Evolutionary conservation across 2,329 filamentous ascomycete genomes (phyloP), one percentile per base, ranked within the genome.

Genomic region (Exophiala viscosa): DNA sequence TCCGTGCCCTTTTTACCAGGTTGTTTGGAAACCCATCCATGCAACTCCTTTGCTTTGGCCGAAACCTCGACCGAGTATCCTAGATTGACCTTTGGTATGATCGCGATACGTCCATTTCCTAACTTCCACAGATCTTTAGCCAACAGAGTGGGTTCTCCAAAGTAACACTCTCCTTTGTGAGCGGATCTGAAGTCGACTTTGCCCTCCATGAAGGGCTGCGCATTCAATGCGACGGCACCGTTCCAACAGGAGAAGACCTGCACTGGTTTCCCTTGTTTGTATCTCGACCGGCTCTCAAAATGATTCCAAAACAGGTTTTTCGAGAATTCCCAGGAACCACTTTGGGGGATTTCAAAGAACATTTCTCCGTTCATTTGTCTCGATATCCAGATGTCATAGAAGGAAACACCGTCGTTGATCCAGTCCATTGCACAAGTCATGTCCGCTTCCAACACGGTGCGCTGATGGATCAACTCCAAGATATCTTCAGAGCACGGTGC

Each of bases 231-330:
- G 0, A 71, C 70, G 0, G 75, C 78, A 2, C 82, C 82, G 54
- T 83, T 83, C 81, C 81, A 84, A 64, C 82, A 84, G 0, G 79
- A 64, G 54, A 80, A 84, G 0, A 83, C 81, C 62, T 84, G 82
- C 51, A 83, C 78, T 0, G 81, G 79, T 11, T 67, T 64, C 23
- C 68, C 64, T 0, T 55, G 55, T 0, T 58, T 42, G 48, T 73
- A 73, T 2, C 73, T 66, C 2, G 53, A 41, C 6, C 59, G 66
- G 2, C 74, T 65, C 0, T 62, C 64, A 0, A 64, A 60, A 18
- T 80, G 70, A 59, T 78, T 77, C 72, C 75, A 78, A 60, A 84
- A 83, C 2, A 82, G 65, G 48, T 80, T 71, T 70, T 72, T 72
- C 0, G 75, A 72, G 11, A 63, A 67, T 20, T 76, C 60, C 77